Evolutionary conservation across 352 stramenopile genomes (phyloP), one percentile per base, ranked within the genome.

Genomic region (Plasmopara muralis): DNA sequence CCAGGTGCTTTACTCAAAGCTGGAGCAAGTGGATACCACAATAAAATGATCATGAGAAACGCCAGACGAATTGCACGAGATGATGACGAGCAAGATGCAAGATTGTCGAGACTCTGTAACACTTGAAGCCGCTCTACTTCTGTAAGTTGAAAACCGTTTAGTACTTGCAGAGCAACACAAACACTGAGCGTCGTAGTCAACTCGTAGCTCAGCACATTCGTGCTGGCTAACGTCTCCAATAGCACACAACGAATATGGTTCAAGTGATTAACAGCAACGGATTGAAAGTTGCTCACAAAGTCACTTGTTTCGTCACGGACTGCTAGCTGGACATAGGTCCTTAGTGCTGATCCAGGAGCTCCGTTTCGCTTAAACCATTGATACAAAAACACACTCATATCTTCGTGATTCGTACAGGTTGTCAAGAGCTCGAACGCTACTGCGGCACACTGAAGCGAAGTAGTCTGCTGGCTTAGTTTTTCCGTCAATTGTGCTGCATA

Each of bases 21-120:
- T 12, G 74, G 65, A 0, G 70, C 69, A 0, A 75, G 65, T 14
- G 74, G 74, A 28, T 82, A 79, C 53, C 77, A 87, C 28, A 87
- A 18, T 34, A 85, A 51, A 12, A 87, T 45, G 14, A 85, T 63
- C 18, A 80, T 52, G 28, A 84, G 50, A 53, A 83, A 87, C 25
- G 66, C 70, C 9, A 87, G 49, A 13, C 64, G 74, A n/a, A 84
- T 60, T 6, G 66, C 48, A 12, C 74, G 77, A 9, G 63, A 62
- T 13, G 60, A 74, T 9, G 47, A 41, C 28, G 34, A 66, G 9
- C 34, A 33, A 5, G 60, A 18, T 15, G 63, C 56, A 8, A 82
- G 18, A 9, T 60, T 68, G 16, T 85, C 67, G 13, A 85, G 64
- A 15, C 62, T 67, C 18, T 68, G 63, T 1, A 87, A 50, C 20